phyloP scores from a whole-genome alignment of 2,329 filamentous ascomycete species.

The Diaporthe sp. region DNA sequence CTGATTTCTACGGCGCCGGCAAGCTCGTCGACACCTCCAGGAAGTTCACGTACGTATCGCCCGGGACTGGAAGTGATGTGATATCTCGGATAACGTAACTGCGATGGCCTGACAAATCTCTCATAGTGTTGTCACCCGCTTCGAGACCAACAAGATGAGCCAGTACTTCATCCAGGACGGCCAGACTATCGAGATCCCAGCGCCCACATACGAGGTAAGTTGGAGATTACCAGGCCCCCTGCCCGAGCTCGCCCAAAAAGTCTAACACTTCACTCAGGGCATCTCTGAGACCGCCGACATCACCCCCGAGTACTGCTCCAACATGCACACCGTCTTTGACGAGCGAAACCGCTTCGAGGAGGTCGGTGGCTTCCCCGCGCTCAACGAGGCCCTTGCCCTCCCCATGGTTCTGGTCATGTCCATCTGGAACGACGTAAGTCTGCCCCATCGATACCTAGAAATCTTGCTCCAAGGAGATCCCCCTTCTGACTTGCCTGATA shows the following conservation, averaged over 20 bases:
- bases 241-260: no score
- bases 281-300: slow-evolving; percentile 49
- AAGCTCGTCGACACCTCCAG: slow-evolving; percentile 66
- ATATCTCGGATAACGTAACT: fast-evolving
- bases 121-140: slow-evolving; percentile 68
- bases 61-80: not conserved
- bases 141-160: slow-evolving; percentile 61
- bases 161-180: slow-evolving; percentile 71
- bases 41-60: slow-evolving; percentile 55
- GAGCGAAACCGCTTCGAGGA: slow-evolving; percentile 61
- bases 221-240: fast-evolving
- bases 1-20: slow-evolving; percentile 68
- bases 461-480: not conserved
- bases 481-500: not conserved
- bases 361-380: slow-evolving; percentile 63
- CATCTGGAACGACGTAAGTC: slow-evolving; percentile 64
- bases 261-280: slow-evolving; percentile 38
- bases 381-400: slow-evolving; percentile 60
- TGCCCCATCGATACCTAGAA: not conserved
- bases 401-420: slow-evolving; percentile 73
- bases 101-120: not conserved
- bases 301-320: slow-evolving; percentile 64
- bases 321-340: slow-evolving; percentile 63
- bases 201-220: slow-evolving; percentile 42
- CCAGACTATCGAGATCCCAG: slow-evolving; percentile 59